Percentiles rank a stretch among this genome's conserved stretches.
phyloP scores from a whole-genome alignment of 2,329 filamentous ascomycete genomes.

The Clarireedia paspali region DNA sequence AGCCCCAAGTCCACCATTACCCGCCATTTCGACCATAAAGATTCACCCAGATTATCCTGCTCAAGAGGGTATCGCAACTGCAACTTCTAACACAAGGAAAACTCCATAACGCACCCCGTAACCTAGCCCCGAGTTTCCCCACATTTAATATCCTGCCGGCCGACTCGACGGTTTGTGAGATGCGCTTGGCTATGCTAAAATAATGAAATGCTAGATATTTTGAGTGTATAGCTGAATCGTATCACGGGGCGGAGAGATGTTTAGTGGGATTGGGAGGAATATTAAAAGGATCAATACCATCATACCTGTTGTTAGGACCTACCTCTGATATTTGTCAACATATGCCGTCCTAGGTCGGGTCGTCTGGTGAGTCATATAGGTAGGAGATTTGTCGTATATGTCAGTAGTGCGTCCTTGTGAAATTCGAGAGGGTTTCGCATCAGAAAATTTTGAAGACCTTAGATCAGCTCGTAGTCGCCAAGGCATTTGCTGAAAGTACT shows the following conservation, averaged over 20 bases:
- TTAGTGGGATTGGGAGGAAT: conserved; percentile 5
- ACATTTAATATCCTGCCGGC: neutral
- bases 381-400: neutral
- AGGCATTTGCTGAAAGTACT: neutral
- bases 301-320: conserved; percentile 25
- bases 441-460: conserved; percentile 5
- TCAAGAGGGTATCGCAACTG: conserved; percentile 5
- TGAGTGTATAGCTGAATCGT: conserved; percentile 12
- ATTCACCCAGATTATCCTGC: neutral
- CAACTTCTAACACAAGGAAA: neutral
- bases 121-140: neutral
- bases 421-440: neutral
- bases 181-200: conserved; percentile 17
- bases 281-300: conserved; percentile 12
- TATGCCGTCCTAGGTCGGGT: neutral
- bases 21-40: neutral
- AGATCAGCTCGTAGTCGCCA: neutral
- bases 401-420: too few relatives aligned
- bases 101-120: neutral
- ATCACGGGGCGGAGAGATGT: conserved; percentile 13
- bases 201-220: conserved; percentile 14
- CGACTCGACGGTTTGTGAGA: conserved; percentile 10
- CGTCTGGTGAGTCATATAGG: neutral
- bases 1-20: neutral
- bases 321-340: conserved; percentile 9